Base-by-base conservation (phyloP, 106 monocot genomes). In the Dactylorhiza incarnata region DNA sequence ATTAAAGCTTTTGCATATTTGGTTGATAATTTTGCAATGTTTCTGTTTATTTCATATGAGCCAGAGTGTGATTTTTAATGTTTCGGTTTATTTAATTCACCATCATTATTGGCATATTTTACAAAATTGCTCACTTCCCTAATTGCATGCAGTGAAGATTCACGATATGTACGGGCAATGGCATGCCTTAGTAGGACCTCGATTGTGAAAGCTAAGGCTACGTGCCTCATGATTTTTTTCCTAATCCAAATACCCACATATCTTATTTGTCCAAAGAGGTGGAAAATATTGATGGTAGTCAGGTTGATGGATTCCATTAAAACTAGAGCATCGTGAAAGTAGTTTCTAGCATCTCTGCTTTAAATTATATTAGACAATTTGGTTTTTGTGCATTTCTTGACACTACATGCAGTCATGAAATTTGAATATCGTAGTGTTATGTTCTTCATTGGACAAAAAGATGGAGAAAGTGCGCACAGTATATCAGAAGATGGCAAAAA, bases 391-490 rank as follows among this genome's bases (percentile, higher is more conserved):
- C 45, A 53, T 75, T 29, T 76, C 56, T 85, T 79, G 48, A 84
- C 65, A 51, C n/a, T 56, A 73, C 74, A 37, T 66, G 44, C 84
- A 94, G 97, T 99, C 52, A 94, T 99, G 97, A 99, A 91, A 76
- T 82, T 76, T 81, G 88, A 89, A 75, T 91, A 89, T 73, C 82
- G 80, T 69, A 91, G 96, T 74, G 89, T 97, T 46, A 93, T 93
- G 96, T 97, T 97, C 75, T 93, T 84, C 78, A 84, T 87, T 67
- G 97, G 97, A 26, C 97, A 97, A 99, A 78, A 94, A 99, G 78
- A 48, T 91, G 23, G 93, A 93, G 67, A 89, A 97, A 75, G 79
- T 94, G 17, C 97, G 89, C 76, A 75, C 71, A 76, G 97, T 91
- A 52, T 99, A 91, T 68, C 94, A 94, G 83, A 99, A 97, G 84